Base-by-base conservation (phyloP, 1,139 yeast genomes). In the Candida sojae region DNA sequence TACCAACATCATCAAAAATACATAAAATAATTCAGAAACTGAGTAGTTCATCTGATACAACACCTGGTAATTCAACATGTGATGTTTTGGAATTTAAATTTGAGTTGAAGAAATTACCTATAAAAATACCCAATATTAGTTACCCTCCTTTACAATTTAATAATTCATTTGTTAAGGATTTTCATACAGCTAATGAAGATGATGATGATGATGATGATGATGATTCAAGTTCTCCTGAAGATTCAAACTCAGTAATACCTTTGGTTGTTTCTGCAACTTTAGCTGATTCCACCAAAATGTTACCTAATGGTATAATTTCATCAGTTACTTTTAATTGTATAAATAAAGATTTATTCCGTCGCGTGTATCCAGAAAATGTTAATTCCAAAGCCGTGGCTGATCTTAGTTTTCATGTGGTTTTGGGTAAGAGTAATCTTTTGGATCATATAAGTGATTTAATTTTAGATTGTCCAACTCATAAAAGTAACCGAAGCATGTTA, bases 101-200 rank as follows among this genome's bases (percentile, higher is more conserved):
- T 53, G 71, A 67, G 50, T 51, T 65, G 39, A 46, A 54, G 9
- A 47, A 60, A 32, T 50, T 66, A 43, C 68, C 68, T 1, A 46
- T 64, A 11, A 53, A 53, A 26, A 62, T 66, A 11, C 70, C 70
- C 1, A 31, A 50, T 1, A 57, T 60, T 11, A 38, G 50, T 7
- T 66, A 66, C 46, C 65, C 66, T 2, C 59, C 67, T 3, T 50
- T 67, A 21, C 68, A 65, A 41, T 66, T 61, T 48, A 58, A 58
- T 44, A 53, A 62, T 39, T 42, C 54, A 13, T 53, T 59, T 5
- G 50, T 62, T 12, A 44, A 56, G 39, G 65, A 63, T 46, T 66
- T 63, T 48, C 47, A 48, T 2, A 51, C 51, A 29, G 64, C 59
- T 25, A 57, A 55, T 46, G 51, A 47, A 34, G 42, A 40, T 28